Evolutionary conservation across 495 filamentous ascomycete genomes (phyloP), one percentile per base, ranked within the genome.

Genomic region (Aspergillus kassunensis): DNA sequence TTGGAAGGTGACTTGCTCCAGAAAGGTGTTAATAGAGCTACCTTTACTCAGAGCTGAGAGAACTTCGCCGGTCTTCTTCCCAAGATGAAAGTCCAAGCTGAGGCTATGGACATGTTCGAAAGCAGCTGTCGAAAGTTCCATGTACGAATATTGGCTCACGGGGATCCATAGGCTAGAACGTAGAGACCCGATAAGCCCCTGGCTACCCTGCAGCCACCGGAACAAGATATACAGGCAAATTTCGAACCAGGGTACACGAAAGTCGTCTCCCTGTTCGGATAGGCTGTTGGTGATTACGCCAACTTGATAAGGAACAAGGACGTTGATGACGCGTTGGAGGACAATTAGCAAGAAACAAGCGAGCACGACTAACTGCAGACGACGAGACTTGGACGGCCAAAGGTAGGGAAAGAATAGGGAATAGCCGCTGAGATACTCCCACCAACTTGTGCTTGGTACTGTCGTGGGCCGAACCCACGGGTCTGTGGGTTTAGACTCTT

Each of bases 101-200:
- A 98, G 81, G 31, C 85, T 83, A 67, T 97, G 93, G 15, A 98
- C 93, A 63, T 98, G 93, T 66, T 97, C 93, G 60, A 98, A 98
- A 6, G 92, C 87, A 7, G 93, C 90, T 2, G 91, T 92, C 1
- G 90, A 96, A 24, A 98, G 79, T 43, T 93, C 90, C 66, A 89
- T 88, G 66, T 97, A 98, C 7, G 92, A 95, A 67, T 97, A 95
- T 64, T 98, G 93, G 30, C 90, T 84, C 44, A 98, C 89, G 1
- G 93, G 93, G 39, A 98, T 90, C 93, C 93, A 98, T 23, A 98
- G 72, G 15, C 86, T 80, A 16, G 88, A 85, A 44, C 93, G 81
- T 7, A 87, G 49, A 13, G 90, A 92, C 11, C 90, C 89, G 27
- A 97, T 80, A 18, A 96, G 69, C 7, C 93, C 93, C 54, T 90